Conservation (phyloP, 2,329 filamentous ascomycete genomes). For the Colletotrichum orbiculare region DNA sequence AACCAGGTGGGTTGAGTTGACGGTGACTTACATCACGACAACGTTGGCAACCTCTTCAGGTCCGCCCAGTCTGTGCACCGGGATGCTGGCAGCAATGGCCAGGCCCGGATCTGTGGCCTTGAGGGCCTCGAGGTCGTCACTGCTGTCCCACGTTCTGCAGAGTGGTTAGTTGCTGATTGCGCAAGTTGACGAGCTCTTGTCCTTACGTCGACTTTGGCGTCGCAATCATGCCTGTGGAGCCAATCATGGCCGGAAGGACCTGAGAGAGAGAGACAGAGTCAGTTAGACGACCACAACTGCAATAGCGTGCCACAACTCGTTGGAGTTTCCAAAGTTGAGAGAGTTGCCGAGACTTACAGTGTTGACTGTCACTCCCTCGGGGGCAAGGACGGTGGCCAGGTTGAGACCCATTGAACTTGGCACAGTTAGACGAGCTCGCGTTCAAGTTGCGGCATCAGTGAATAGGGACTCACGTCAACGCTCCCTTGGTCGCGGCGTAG, state of each 20-base stretch:
- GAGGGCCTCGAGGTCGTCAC: constrained; percentile 44
- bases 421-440: not conserved
- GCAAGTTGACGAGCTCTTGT: not conserved
- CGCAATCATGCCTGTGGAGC: constrained; percentile 49
- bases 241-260: constrained; percentile 51
- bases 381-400: constrained; percentile 45
- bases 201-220: constrained; percentile 44
- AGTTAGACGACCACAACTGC: not conserved
- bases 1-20: not conserved
- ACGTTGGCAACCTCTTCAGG: constrained; percentile 50
- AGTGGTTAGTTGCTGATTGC: not conserved
- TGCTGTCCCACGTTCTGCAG: constrained; percentile 45
- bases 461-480: constrained; percentile 23
- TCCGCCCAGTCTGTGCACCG: constrained; percentile 47
- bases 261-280: constrained; percentile 22
- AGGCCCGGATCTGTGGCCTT: constrained; percentile 46
- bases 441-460: not conserved
- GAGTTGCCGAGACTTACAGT: constrained; percentile 39
- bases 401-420: constrained; percentile 49
- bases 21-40: constrained; percentile 45
- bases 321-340: no score
- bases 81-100: constrained; percentile 47
- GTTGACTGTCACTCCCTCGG: constrained; percentile 49
- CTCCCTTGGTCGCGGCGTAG: constrained; percentile 49
- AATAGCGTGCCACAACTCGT: not conserved